Evolutionary conservation across 2,329 filamentous ascomycete species (phyloP).

Genomic region (Didymosphaeria variabile): DNA sequence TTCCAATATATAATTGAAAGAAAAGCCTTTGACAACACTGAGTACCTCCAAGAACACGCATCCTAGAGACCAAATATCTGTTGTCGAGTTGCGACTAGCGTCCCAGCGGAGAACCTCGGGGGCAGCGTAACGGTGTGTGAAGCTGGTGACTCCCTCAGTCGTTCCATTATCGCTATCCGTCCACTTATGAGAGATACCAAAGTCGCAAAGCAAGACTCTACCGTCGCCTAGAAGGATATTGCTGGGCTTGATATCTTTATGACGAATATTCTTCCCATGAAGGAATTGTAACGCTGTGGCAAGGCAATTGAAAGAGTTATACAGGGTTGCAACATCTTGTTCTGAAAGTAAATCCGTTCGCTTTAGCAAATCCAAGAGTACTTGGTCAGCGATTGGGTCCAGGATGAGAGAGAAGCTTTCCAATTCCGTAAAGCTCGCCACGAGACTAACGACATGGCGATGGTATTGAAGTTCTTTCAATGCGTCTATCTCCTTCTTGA

Average conservation of each 20-base stretch:
- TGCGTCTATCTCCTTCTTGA: slow-evolving; percentile 23
- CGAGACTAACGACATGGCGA: slow-evolving; percentile 23
- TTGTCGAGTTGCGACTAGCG: slow-evolving; percentile 18
- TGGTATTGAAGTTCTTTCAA: slow-evolving; percentile 19
- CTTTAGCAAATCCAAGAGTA: slow-evolving; percentile 29
- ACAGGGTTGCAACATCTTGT: slow-evolving; percentile 1
- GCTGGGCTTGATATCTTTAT: slow-evolving; percentile 27
- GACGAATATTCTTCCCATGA: slow-evolving; percentile 19
- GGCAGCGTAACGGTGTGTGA: slow-evolving; percentile 24
- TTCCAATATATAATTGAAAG: slow-evolving; percentile 21
- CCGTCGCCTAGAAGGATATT: slow-evolving; percentile 22
- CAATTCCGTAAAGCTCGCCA: slow-evolving; percentile 26
- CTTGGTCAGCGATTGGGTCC: slow-evolving; percentile 28
- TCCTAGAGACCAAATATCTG: slow-evolving; percentile 29
- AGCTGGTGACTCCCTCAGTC: slow-evolving; percentile 19
- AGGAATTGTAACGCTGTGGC: slow-evolving; percentile 20
- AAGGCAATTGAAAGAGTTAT: slow-evolving; percentile 21
- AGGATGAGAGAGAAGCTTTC: slow-evolving; percentile 28
- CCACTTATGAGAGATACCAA: slow-evolving; percentile 24
- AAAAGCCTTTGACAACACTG: slow-evolving; percentile 25
- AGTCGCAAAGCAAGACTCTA: slow-evolving; percentile 22
- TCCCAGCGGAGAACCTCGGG: slow-evolving; percentile 24
- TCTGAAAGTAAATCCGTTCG: slow-evolving; percentile 16
- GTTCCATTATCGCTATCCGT: slow-evolving; percentile 18
- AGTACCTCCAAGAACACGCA: slow-evolving; percentile 29